Evolutionary conservation across 345 rosid species (phyloP).

Genomic region (Melaleuca alternifolia): DNA sequence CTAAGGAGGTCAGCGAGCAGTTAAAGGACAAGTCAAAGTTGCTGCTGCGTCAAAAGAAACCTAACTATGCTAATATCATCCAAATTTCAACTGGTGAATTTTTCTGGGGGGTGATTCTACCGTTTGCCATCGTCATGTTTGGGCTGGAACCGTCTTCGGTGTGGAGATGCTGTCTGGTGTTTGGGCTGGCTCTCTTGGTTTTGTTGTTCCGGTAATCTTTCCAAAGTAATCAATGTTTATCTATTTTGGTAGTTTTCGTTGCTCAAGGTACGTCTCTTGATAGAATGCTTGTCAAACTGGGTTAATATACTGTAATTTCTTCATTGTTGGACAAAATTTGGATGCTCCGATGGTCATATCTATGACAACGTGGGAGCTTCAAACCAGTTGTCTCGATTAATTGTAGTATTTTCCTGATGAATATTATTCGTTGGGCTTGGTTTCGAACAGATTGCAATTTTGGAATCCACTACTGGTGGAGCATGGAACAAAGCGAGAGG

Average conservation of each 20-base stretch:
- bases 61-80: slow-evolving; percentile 30
- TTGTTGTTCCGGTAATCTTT: slow-evolving; percentile 18
- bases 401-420: too few species aligned
- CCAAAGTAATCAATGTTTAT: too few species aligned
- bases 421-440: not conserved
- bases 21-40: slow-evolving; percentile 21
- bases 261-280: too few species aligned
- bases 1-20: slow-evolving; percentile 24
- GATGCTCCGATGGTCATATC: too few species aligned
- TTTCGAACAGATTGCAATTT: slow-evolving; percentile 2
- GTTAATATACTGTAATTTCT: too few species aligned
- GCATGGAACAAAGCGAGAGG: slow-evolving; percentile 1
- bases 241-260: too few species aligned
- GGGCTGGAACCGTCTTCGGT: slow-evolving; percentile 22
- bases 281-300: too few species aligned
- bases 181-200: slow-evolving; percentile 25
- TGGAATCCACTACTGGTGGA: not conserved
- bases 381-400: too few species aligned
- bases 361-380: too few species aligned
- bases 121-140: slow-evolving; percentile 18
- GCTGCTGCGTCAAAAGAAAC: slow-evolving; percentile 19
- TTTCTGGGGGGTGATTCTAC: slow-evolving; percentile 23
- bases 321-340: too few species aligned
- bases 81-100: slow-evolving; percentile 17
- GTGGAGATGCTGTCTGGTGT: slow-evolving; percentile 22